A percentile compares a stretch with the other conserved stretches of the same genome.
phyloP scores from a whole-genome alignment of 306 rosid species.

The Glycyrrhiza uralensis region DNA sequence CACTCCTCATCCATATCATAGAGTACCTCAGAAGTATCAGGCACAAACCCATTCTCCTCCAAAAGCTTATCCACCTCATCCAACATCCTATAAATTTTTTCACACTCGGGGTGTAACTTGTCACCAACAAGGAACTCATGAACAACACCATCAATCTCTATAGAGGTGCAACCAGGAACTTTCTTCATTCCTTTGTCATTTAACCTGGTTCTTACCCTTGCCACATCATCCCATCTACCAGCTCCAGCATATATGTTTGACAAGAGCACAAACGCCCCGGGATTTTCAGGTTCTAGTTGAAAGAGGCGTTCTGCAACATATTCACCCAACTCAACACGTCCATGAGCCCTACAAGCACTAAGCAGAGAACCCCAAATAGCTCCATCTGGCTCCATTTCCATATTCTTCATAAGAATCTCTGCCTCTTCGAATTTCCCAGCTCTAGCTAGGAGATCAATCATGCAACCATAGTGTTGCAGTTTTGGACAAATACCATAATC shows the following conservation, averaged over 20 bases:
- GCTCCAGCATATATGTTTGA: conserved; percentile 84
- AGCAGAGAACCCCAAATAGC: conserved; percentile 91
- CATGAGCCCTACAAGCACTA: conserved; percentile 66
- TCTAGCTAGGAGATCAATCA: conserved; percentile 70
- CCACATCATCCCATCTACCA: conserved; percentile 83
- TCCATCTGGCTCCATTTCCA: conserved; percentile 83
- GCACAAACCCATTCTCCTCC: conserved; percentile 53
- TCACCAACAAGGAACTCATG: conserved; percentile 89
- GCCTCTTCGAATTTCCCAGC: conserved; percentile 77
- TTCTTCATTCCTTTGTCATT: conserved; percentile 80
- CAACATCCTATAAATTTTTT: conserved; percentile 55
- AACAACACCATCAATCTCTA: conserved; percentile 68
- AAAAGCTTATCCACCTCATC: conserved; percentile 63
- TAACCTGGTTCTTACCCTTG: conserved; percentile 65
- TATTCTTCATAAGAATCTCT: conserved; percentile 46
- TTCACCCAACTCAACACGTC: conserved; percentile 63
- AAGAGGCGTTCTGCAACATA: conserved; percentile 58
- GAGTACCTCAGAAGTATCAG: conserved; percentile 78
- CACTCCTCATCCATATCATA: conserved; percentile 79
- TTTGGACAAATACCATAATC: conserved; percentile 55
- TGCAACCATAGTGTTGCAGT: conserved; percentile 78
- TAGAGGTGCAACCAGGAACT: conserved; percentile 85
- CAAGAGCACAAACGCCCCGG: conserved; percentile 66
- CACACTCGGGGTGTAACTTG: conserved; percentile 54
- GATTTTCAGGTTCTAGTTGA: conserved; percentile 64